A percentile compares a stretch with the other conserved stretches of the same genome.
Evolutionary conservation across 495 filamentous ascomycete genomes (phyloP).

Genomic region (Bacidia gigantensis): DNA sequence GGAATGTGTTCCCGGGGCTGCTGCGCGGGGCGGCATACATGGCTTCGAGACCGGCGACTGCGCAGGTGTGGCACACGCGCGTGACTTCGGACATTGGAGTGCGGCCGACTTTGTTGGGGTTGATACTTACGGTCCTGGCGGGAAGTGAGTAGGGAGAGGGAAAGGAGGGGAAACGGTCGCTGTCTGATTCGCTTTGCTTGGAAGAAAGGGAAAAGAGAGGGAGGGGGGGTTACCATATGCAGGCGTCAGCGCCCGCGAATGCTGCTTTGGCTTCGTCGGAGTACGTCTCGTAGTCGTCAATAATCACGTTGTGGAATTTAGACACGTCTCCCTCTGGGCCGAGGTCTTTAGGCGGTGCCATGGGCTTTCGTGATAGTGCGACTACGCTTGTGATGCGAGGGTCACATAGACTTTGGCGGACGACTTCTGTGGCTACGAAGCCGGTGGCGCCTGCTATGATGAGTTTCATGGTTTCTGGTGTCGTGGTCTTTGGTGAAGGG

Average conservation of each 20-base stretch:
- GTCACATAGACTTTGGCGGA: slow-evolving; percentile 28
- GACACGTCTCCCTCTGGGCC: slow-evolving; percentile 13
- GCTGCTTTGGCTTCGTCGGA: slow-evolving; percentile 27
- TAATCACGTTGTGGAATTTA: slow-evolving; percentile 28
- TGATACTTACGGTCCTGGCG: slow-evolving; percentile 31
- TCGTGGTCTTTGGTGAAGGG: no score
- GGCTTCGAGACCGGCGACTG: slow-evolving; percentile 26
- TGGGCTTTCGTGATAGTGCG: slow-evolving; percentile 24
- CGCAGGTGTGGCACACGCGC: slow-evolving; percentile 32
- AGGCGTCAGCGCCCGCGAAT: slow-evolving; percentile 34
- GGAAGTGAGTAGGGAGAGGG: background rate
- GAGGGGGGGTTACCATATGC: slow-evolving; percentile 32
- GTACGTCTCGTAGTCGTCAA: slow-evolving; percentile 31
- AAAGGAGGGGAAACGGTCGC: background rate
- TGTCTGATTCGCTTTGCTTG: background rate
- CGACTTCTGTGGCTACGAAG: slow-evolving; percentile 32
- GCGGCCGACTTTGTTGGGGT: slow-evolving; percentile 22
- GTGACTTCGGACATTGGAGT: slow-evolving; percentile 29
- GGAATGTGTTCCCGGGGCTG: slow-evolving; percentile 17
- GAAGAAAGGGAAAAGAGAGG: background rate
- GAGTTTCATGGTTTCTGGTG: slow-evolving; percentile 41
- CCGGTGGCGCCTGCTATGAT: slow-evolving; percentile 37
- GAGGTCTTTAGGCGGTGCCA: slow-evolving; percentile 18
- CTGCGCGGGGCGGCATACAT: slow-evolving; percentile 18
- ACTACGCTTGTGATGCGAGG: slow-evolving; percentile 27